Base-by-base conservation (phyloP, 495 filamentous ascomycete genomes). In the Penicillium maclennaniae region DNA sequence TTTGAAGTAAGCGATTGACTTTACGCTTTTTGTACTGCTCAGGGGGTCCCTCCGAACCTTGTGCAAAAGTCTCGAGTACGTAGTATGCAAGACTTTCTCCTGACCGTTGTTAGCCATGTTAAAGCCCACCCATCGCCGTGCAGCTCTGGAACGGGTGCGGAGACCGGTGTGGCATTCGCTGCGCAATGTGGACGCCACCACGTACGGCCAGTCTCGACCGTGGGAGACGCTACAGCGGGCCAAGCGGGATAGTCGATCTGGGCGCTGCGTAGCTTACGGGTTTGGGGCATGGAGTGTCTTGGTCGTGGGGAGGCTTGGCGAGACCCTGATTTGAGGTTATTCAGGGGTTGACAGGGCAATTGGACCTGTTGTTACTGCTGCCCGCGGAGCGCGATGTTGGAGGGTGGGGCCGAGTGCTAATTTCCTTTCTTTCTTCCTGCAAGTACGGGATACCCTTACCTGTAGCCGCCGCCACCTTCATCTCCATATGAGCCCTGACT, bases 251-350 rank as follows among this genome's bases (percentile, higher is more conserved):
- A 48, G 54, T 59, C 54, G 51, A 60, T 63, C 60, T 58, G 37
- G 60, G 51, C 54, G 39, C 44, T 37, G 38, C 37, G 42, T 27
- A 1, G 31, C 49, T 42, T 14, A 14, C 28, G 31, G 31, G 15
- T 34, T 43, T 14, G 36, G 42, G 27, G 43, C 40, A 17, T 54
- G 41, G 43, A 36, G 28, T 36, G 20, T 27, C 17, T 43, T 19
- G 31, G 44, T 53, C 39, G 43, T 38, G 37, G 12, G 37, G n/a
- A 58, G 45, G 46, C 61, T 61, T 58, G 61, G 55, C 61, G 25
- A 45, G 31, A 49, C 54, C 47, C 48, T 58, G 49, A 45, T 55
- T 42, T 58, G 57, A 57, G 61, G 55, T 51, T 64, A 55, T 56
- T 58, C 55, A 61, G 53, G 54, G 54, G 46, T 25, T 40, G 38